These are phyloP conservation scores for Castanea mollissima DNA, from an alignment of 306 rosid species.

Conservation along the genomic window DNA sequence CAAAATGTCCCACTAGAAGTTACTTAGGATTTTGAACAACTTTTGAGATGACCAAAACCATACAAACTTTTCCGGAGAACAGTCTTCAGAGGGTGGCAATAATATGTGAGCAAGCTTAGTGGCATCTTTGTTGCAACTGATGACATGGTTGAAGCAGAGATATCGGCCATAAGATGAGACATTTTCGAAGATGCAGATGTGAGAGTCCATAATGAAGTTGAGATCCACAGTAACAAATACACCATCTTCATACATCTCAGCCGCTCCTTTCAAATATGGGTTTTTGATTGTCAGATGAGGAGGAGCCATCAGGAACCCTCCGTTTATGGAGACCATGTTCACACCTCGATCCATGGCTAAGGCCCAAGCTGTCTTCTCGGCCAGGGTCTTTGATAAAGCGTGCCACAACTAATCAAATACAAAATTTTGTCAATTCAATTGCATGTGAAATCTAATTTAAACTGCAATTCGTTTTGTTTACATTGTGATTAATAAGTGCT, in stretches of 20 bases:
- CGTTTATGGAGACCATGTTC: conserved; percentile 72
- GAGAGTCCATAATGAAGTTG: conserved; percentile 57
- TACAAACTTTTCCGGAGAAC: conserved; percentile 49
- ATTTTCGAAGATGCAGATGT: conserved; percentile 63
- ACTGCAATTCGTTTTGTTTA: no score
- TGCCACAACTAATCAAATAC: conserved; percentile 64
- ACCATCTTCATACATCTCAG: conserved; percentile 93
- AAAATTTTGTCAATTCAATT: no score
- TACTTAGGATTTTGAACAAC: no score
- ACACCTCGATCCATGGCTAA: conserved; percentile 87
- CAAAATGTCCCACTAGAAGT: no score
- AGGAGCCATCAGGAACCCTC: conserved; percentile 41
- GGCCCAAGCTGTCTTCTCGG: conserved; percentile 90
- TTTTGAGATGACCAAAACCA: no score
- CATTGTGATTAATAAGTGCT: no score
- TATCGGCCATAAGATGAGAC: conserved; percentile 86
- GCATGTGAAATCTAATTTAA: no score
- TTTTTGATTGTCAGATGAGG: conserved; percentile 42
- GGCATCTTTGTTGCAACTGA: conserved; percentile 64
- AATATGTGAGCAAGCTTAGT: conserved; percentile 53
- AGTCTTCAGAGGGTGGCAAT: conserved; percentile 11
- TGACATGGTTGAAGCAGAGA: conserved; percentile 70
- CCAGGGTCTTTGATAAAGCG: conserved; percentile 69
- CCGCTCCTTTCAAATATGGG: conserved; percentile 86
- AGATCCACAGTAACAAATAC: conserved; percentile 77